Base-by-base conservation (phyloP, 257 asterid species). In the Capsicum baccatum region DNA sequence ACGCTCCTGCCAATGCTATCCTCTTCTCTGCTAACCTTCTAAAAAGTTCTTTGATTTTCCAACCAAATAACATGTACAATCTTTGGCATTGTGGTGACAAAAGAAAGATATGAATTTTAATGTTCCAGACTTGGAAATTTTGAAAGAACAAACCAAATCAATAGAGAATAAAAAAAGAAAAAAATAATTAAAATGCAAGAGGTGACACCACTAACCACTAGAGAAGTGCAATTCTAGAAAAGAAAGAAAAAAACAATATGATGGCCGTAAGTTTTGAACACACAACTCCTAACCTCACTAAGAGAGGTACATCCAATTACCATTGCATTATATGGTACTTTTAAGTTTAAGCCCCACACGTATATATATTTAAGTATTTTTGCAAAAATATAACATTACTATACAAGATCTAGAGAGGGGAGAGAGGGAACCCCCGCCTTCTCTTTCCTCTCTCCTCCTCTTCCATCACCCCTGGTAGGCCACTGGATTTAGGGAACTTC, bases 51-150 rank as follows among this genome's bases (percentile, higher is more conserved):
- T 48, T 8, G 35, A 6, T 48, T 73, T 48, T 33, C 59, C 80
- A 73, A 52, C 59, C 60, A 48, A 73, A 48, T 73, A 48, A 13
- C 80, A 13, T 73, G 80, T 21, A 19, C 60, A 73, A 52, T 73
- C n/a, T 48, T 52, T 48, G 60, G 19, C 17, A 14, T 37, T 68
- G 76, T 1, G 21, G 76, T 16, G 26, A 68, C 52, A 37, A 17
- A 17, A 68, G 48, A 67, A 11, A 60, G 35, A 13, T 35, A 67
- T 67, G 74, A 67, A 7, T 35, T 6, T 35, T 66, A 14, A 66
- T 35, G 19, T 35, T n/a, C 35, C 48, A 14, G 74, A 14, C 19
- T 67, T 35, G 74, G 74, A 67, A 35, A 13, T 67, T 66, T 35
- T 67, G 74, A 67, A 66, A 13, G 47, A 26, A 66, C 3, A 66